Conservation (phyloP, 1,284 basidiomycete species). For the Farysia itapuensis region DNA sequence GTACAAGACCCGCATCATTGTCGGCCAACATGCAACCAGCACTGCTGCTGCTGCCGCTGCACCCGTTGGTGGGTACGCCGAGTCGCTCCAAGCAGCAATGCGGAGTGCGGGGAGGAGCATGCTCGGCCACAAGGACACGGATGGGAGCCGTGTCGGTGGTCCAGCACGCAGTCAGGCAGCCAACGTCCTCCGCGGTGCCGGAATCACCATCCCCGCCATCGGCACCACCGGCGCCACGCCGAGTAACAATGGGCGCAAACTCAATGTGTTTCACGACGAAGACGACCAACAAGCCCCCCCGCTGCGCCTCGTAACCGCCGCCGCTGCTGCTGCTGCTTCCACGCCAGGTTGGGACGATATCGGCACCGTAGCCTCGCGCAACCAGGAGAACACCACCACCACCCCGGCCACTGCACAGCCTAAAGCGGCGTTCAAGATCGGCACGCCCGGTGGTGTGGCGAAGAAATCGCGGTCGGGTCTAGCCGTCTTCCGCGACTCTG, state of each 20-base stretch:
- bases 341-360: slow-evolving; percentile 42
- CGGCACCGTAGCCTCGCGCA: slow-evolving; percentile 33
- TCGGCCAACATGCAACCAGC: slow-evolving; percentile 11
- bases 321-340: not conserved
- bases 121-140: slow-evolving; percentile 46
- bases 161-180: slow-evolving; percentile 32
- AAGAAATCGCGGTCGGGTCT: slow-evolving; percentile 37
- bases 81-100: slow-evolving; percentile 52
- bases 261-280: slow-evolving; percentile 46
- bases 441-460: slow-evolving; percentile 25
- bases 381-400: slow-evolving; percentile 47
- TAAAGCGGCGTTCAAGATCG: slow-evolving; percentile 23
- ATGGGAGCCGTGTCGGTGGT: slow-evolving; percentile 7
- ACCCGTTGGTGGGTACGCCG: slow-evolving; percentile 22
- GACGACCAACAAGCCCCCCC: slow-evolving; percentile 17
- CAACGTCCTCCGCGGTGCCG: slow-evolving; percentile 28
- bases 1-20: slow-evolving; percentile 69
- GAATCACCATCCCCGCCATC: slow-evolving; percentile 11
- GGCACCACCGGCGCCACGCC: slow-evolving; percentile 9
- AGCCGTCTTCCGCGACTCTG: slow-evolving; percentile 58
- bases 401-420: too few relatives aligned
- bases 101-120: slow-evolving; percentile 45
- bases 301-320: not conserved
- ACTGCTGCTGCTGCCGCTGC: slow-evolving; percentile 2
- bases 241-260: slow-evolving; percentile 39